phyloP scores from a whole-genome alignment of 805 yeast species.

The Candida hispaniensis region DNA sequence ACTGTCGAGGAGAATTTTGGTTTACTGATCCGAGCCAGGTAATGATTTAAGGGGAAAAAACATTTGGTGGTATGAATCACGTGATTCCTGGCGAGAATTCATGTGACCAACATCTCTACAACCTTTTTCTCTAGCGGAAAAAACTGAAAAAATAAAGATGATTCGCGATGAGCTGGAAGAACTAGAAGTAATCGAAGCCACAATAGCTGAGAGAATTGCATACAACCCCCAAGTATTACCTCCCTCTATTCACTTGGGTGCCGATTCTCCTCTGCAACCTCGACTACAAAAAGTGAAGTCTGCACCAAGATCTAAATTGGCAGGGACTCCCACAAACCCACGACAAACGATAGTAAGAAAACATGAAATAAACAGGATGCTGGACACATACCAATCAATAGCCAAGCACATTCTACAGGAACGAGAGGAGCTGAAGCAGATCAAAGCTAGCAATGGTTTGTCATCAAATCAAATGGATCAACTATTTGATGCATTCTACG shows the following conservation, averaged over 20 bases:
- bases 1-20: too few relatives aligned
- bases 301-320: slow-evolving; percentile 21
- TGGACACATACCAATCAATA: slow-evolving; percentile 36
- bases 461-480: slow-evolving; percentile 8
- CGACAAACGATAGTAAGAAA: slow-evolving; percentile 50
- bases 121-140: too few relatives aligned
- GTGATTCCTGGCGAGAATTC: too few relatives aligned
- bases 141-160: too few relatives aligned
- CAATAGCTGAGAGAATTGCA: slow-evolving; percentile 47
- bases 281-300: slow-evolving; percentile 9
- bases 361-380: slow-evolving; percentile 51
- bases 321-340: slow-evolving; percentile 33
- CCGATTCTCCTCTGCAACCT: slow-evolving; percentile 24
- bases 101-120: too few relatives aligned
- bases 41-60: too few relatives aligned
- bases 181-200: slow-evolving; percentile 59
- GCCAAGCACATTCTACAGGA: slow-evolving; percentile 14
- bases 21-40: too few relatives aligned
- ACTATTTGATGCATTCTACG: slow-evolving; percentile 17
- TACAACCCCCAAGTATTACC: slow-evolving; percentile 48
- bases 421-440: slow-evolving; percentile 12
- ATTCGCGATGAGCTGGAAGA: slow-evolving; percentile 39
- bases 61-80: too few relatives aligned
- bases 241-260: slow-evolving; percentile 20
- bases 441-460: neutral